Conservation (phyloP, 2,329 filamentous ascomycete species). For the Scedosporium minutisporum region DNA sequence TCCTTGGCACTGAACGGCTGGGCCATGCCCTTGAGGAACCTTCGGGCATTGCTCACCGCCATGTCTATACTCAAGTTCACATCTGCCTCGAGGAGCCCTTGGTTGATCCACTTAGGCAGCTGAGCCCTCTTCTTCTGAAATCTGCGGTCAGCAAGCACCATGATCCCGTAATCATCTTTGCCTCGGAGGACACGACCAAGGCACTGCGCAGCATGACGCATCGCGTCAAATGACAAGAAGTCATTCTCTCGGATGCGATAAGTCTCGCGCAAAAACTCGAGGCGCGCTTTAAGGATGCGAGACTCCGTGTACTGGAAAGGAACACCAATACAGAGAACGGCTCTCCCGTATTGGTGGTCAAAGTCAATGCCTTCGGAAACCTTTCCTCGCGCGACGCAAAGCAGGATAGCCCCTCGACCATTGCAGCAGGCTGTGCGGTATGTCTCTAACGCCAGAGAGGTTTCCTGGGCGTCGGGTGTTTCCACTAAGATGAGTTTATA, state of each 20-base stretch:
- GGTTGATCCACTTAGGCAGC: conserved; percentile 93
- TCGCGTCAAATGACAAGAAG: conserved; percentile 96
- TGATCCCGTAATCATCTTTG: conserved; percentile 99
- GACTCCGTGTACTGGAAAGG: conserved; percentile 99
- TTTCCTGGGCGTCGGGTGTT: conserved; percentile 95
- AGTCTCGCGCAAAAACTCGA: conserved; percentile 93
- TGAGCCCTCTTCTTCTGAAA: conserved; percentile 88
- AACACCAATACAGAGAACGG: conserved; percentile 91
- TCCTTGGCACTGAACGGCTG: conserved; percentile 75
- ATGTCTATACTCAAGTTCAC: conserved; percentile 92
- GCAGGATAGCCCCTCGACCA: conserved; percentile 80
- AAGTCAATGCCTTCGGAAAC: conserved; percentile 99
- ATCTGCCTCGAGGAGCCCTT: conserved; percentile 75
- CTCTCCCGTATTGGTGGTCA: conserved; percentile 94
- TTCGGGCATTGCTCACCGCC: conserved; percentile 79
- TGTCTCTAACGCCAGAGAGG: conserved; percentile 86
- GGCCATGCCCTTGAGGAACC: conserved; percentile 84
- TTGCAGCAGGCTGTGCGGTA: conserved; percentile 98
- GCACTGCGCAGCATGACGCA: conserved; percentile 97
- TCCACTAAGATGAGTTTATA: conserved; percentile 98
- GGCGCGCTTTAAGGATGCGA: conserved; percentile 84
- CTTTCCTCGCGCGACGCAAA: conserved; percentile 94
- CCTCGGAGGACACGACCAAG: conserved; percentile 87
- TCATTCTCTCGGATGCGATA: conserved; percentile 96
- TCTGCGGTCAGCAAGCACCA: conserved; percentile 90